Percentiles rank a stretch among this genome's conserved stretches.
These are phyloP conservation scores for Tolypocladium sp. DNA, from an alignment of 2,329 filamentous ascomycete genomes.

Conservation along the genomic window DNA sequence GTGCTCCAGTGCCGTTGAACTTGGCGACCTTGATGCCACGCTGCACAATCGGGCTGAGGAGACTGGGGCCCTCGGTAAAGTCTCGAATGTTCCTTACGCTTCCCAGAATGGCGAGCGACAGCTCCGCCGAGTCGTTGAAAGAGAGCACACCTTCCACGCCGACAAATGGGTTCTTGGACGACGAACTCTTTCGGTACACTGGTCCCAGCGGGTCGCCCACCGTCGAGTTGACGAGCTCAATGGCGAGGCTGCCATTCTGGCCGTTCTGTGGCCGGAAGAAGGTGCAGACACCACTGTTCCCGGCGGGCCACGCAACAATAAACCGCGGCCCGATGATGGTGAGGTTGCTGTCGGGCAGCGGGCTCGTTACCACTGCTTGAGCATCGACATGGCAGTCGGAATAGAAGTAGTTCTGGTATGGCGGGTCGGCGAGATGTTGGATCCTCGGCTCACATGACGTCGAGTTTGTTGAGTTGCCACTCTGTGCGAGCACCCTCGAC, in stretches of 20 bases:
- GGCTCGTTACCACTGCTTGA: slow-evolving; percentile 53
- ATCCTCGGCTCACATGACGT: neutral
- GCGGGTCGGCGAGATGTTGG: slow-evolving; percentile 39
- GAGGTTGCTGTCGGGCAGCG: slow-evolving; percentile 41
- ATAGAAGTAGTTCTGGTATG: slow-evolving; percentile 57
- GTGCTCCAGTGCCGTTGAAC: slow-evolving; percentile 30
- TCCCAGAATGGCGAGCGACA: slow-evolving; percentile 49
- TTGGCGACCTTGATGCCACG: slow-evolving; percentile 35
- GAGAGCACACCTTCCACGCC: slow-evolving; percentile 44
- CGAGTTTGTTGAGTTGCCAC: neutral
- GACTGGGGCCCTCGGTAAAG: slow-evolving; percentile 48
- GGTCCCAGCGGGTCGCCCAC: slow-evolving; percentile 34
- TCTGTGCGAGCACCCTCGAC: neutral
- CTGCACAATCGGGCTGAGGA: slow-evolving; percentile 44
- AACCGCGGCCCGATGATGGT: slow-evolving; percentile 48
- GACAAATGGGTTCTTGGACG: slow-evolving; percentile 29
- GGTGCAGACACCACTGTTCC: slow-evolving; percentile 50
- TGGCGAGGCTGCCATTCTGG: slow-evolving; percentile 41
- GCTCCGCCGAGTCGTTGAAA: slow-evolving; percentile 47
- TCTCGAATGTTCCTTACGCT: slow-evolving; percentile 55
- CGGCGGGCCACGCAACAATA: slow-evolving; percentile 54
- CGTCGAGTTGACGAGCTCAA: slow-evolving; percentile 42
- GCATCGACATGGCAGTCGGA: slow-evolving; percentile 51
- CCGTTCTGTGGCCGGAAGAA: slow-evolving; percentile 48
- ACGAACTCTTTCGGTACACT: slow-evolving; percentile 24